These are phyloP conservation scores for Westerdykella ornata DNA, from an alignment of 2,329 filamentous ascomycete genomes.

Conservation along the genomic window DNA sequence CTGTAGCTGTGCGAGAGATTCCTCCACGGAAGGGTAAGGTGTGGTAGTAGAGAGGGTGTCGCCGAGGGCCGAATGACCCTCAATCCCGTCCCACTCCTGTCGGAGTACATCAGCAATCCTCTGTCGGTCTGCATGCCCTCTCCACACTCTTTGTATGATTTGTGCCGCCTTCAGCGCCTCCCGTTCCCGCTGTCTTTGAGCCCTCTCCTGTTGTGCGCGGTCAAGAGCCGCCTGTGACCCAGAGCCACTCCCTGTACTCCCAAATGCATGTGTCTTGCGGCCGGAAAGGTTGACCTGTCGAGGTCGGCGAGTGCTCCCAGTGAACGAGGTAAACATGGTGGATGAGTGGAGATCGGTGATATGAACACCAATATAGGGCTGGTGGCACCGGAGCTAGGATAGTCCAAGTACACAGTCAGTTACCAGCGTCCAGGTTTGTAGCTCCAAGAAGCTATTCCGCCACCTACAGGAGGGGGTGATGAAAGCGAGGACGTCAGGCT, in stretches of 20 bases:
- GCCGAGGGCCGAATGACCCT: conserved; percentile 23
- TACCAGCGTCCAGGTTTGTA: too few species aligned
- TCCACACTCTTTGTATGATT: conserved; percentile 73
- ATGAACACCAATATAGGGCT: not conserved
- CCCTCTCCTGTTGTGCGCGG: conserved; percentile 79
- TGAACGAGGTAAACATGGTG: conserved; percentile 85
- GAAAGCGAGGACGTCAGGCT: too few species aligned
- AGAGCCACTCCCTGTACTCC: conserved; percentile 49
- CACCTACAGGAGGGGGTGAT: too few species aligned
- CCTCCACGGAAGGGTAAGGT: conserved; percentile 35
- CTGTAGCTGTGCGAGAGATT: conserved; percentile 38
- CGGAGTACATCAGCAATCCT: conserved; percentile 50
- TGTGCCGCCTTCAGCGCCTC: conserved; percentile 67
- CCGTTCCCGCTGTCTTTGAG: conserved; percentile 72
- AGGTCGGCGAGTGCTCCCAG: conserved; percentile 73
- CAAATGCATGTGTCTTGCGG: conserved; percentile 73
- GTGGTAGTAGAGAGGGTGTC: conserved; percentile 3
- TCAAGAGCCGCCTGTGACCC: conserved; percentile 72
- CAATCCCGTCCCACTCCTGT: conserved; percentile 26
- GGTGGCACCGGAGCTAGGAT: not conserved
- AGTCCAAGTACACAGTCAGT: too few species aligned
- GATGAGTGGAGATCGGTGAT: not conserved
- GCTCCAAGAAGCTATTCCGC: too few species aligned
- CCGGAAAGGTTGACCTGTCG: conserved; percentile 93
- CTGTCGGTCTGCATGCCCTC: conserved; percentile 62